Conservation (phyloP, 768 basidiomycete genomes). For the Boletus tomentosulus region DNA sequence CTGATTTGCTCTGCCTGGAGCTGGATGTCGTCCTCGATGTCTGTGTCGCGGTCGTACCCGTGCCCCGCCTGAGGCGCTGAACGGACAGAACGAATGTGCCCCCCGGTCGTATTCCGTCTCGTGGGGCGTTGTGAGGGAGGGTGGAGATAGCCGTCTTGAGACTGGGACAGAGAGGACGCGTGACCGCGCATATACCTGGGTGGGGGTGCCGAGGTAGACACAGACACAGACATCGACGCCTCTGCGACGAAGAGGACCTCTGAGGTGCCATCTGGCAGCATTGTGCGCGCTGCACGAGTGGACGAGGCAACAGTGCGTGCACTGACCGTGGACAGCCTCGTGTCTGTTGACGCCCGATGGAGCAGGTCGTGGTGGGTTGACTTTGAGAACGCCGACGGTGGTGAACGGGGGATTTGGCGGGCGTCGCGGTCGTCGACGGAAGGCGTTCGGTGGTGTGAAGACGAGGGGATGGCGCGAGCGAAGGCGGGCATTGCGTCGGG, state of each 20-base stretch:
- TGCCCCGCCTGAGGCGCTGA: slow-evolving; percentile 33
- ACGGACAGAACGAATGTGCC: slow-evolving; percentile 31
- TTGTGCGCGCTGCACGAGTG: slow-evolving; percentile 15
- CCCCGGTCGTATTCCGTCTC: slow-evolving; percentile 72
- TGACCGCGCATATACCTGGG: slow-evolving; percentile 14
- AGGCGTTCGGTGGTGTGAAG: background rate
- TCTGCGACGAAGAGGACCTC: slow-evolving; percentile 23
- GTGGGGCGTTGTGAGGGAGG: slow-evolving; percentile 46
- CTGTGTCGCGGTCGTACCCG: slow-evolving; percentile 35
- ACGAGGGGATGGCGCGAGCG: background rate
- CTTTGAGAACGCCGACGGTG: slow-evolving; percentile 21
- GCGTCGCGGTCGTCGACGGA: slow-evolving; percentile 13
- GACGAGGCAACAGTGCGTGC: slow-evolving; percentile 19
- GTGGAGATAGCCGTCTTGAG: slow-evolving; percentile 48
- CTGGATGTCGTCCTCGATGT: slow-evolving; percentile 61
- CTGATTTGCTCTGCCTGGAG: slow-evolving; percentile 87
- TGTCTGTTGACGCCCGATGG: slow-evolving; percentile 51
- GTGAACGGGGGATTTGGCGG: slow-evolving; percentile 6
- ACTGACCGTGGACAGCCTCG: slow-evolving; percentile 35
- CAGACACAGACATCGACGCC: slow-evolving; percentile 12
- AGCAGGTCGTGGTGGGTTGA: slow-evolving; percentile 26
- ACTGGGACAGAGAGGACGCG: slow-evolving; percentile 22
- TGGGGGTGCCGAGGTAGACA: slow-evolving; percentile 18
- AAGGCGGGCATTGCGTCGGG: background rate
- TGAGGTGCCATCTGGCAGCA: slow-evolving; percentile 15